Evolutionary conservation across 163 green algal genomes (phyloP).

Genomic region (Trebouxiophyceae sp.): DNA sequence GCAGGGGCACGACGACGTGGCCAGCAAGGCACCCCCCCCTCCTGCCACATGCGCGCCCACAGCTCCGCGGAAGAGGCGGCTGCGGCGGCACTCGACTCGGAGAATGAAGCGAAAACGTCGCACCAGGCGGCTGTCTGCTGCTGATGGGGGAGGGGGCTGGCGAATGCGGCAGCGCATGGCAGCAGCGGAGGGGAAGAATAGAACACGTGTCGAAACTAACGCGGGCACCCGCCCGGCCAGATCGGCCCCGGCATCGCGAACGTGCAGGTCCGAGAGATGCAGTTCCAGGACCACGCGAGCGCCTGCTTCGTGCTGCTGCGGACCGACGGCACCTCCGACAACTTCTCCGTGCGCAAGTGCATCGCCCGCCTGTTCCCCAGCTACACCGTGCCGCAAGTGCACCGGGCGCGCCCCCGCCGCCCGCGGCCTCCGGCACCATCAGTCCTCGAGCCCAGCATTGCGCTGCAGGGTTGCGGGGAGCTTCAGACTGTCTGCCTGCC

Average conservation of each 20-base stretch:
- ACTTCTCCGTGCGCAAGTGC: conserved; percentile 34
- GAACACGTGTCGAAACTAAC: too few relatives aligned
- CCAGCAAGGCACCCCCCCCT: too few relatives aligned
- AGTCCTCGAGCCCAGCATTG: neutral
- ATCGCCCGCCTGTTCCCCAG: conserved; percentile 19
- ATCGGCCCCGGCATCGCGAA: conserved; percentile 28
- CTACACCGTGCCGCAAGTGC: too few relatives aligned
- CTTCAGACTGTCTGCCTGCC: too few relatives aligned
- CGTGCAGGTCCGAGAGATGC: conserved; percentile 22
- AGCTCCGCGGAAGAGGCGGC: too few relatives aligned
- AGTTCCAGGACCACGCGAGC: conserved; percentile 5
- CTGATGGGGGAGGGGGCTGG: too few relatives aligned
- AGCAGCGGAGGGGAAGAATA: too few relatives aligned
- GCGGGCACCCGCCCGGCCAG: conserved; percentile 6
- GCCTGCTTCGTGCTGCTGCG: conserved; percentile 40
- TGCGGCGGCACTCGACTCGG: too few relatives aligned
- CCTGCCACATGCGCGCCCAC: too few relatives aligned
- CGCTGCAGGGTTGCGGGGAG: neutral
- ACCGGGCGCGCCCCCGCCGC: neutral
- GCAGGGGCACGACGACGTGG: conserved; percentile 36
- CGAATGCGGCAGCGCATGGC: too few relatives aligned
- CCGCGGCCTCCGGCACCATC: neutral
- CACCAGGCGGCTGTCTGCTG: too few relatives aligned
- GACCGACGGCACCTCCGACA: conserved; percentile 24
- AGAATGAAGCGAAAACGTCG: too few relatives aligned